Conservation (phyloP, 768 basidiomycete genomes). For the Boletus rufocinnamomeus region DNA sequence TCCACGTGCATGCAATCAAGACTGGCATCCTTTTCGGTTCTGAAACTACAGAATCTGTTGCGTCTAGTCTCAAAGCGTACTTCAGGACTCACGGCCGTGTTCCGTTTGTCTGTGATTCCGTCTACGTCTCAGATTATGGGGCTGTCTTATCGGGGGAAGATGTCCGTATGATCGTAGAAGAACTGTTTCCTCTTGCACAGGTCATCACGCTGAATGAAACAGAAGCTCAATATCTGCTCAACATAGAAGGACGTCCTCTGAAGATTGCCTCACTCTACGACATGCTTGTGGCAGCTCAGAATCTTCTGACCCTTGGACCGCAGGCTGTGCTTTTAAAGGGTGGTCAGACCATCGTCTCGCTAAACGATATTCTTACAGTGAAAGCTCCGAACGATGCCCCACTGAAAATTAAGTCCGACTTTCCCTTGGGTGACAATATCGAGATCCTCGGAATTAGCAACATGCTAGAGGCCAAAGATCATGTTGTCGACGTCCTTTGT, state of each 20-base stretch:
- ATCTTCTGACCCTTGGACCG: neutral
- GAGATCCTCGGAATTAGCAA: constrained; percentile 3
- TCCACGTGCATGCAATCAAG: neutral
- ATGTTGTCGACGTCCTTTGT: constrained; percentile 6
- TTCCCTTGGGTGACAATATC: constrained; percentile 1
- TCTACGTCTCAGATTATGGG: constrained; percentile 2
- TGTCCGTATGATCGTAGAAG: neutral
- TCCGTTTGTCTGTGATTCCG: constrained; percentile 2
- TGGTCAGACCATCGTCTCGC: neutral
- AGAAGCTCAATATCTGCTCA: constrained; percentile 1
- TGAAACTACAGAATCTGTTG: neutral
- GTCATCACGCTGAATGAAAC: neutral
- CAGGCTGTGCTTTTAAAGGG: constrained; percentile 3
- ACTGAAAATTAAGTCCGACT: neutral
- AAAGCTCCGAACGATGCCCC: neutral
- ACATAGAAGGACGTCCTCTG: neutral
- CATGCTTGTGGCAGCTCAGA: neutral
- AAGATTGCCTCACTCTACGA: neutral
- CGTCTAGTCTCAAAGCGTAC: neutral
- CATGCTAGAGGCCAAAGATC: neutral
- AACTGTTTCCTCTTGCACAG: constrained; percentile 3
- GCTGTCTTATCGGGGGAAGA: neutral
- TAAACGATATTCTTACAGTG: constrained; percentile 1
- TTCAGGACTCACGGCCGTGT: neutral
- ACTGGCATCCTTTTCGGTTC: constrained; percentile 3